Evolutionary conservation across 78 protist species (phyloP).

Genomic region (Polysphondylium violaceum): DNA sequence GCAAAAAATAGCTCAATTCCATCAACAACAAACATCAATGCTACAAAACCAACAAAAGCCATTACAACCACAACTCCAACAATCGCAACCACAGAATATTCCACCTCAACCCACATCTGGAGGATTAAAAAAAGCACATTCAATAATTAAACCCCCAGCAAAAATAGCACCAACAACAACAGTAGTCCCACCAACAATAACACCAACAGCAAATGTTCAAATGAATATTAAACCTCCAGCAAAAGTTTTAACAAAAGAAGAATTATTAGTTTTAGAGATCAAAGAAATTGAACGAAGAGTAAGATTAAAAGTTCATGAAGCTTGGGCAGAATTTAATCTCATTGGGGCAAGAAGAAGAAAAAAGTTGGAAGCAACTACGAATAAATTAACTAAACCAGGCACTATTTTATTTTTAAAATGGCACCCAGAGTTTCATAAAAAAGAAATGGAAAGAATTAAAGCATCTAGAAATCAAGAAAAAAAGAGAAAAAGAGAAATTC

Average conservation of each 20-base stretch:
- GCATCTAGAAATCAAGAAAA: not conserved
- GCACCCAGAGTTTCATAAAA: not conserved
- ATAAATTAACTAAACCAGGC: constrained; percentile 3
- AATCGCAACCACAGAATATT: not conserved
- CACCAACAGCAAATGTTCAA: not conserved
- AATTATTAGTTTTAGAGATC: too few species aligned
- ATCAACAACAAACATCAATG: not conserved
- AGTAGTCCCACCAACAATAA: not conserved
- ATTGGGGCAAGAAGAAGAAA: constrained; percentile 18
- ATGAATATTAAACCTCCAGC: not conserved
- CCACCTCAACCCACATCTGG: not conserved
- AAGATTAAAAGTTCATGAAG: not conserved
- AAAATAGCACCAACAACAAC: not conserved
- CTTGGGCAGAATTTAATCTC: constrained; percentile 12
- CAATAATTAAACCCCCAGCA: not conserved
- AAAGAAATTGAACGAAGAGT: constrained; percentile 12
- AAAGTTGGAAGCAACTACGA: too few species aligned
- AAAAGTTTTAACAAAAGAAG: too few species aligned
- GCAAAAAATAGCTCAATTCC: not conserved
- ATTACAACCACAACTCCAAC: not conserved
- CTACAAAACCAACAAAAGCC: not conserved
- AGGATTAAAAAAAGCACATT: not conserved
- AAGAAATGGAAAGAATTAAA: not conserved
- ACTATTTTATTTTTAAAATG: not conserved
- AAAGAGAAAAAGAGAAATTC: not conserved